Evolutionary conservation across 345 rosid genomes (phyloP), one percentile per base, ranked within the genome.

Genomic region (Lenwebbia sp.): DNA sequence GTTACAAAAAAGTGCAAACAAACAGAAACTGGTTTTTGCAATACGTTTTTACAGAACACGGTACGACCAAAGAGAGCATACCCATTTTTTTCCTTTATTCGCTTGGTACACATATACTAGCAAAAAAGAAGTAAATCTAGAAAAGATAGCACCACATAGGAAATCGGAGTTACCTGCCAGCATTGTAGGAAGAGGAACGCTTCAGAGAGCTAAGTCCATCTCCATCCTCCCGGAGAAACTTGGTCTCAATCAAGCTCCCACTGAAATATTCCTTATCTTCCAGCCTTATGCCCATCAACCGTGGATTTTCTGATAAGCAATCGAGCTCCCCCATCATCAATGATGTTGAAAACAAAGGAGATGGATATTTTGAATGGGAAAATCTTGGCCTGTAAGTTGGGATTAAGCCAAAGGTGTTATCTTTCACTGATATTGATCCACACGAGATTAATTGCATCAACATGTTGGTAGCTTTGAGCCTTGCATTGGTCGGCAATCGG

Each of bases 261-360:
- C 99, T 97, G 86, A 94, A 96, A 86, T 97, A 95, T 52, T 96
- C 99, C 87, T 96, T 97, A 83, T 95, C 99, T 86, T 97, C 98
- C 84, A 93, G 30, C 84, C 96, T 92, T 89, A 94, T 52, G 65
- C 94, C 89, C 94, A 92, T 92, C 88, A 94, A 13, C 88, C 95
- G 96, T 2, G 98, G 96, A 87, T 96, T 95, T 86, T 96, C 98
- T 0, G 99, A 91, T 40, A 96, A 90, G 91, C 93, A 90, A 74
- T 97, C 98, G 40, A 97, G 92, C 89, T 97, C 98, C 83, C 99
- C 95, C 74, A 93, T 40, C 95, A 91, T 91, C 86, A 95, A 84
- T 2, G 99, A 93, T 86, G 91, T 91, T 55, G 98, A 92, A 91
- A 94, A 93, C 65, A 95, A 91, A 3, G 98, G 96, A 2, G 98